Evolutionary conservation across 2,329 filamentous ascomycete genomes (phyloP).

Genomic region (Albophoma yamanashiensis): DNA sequence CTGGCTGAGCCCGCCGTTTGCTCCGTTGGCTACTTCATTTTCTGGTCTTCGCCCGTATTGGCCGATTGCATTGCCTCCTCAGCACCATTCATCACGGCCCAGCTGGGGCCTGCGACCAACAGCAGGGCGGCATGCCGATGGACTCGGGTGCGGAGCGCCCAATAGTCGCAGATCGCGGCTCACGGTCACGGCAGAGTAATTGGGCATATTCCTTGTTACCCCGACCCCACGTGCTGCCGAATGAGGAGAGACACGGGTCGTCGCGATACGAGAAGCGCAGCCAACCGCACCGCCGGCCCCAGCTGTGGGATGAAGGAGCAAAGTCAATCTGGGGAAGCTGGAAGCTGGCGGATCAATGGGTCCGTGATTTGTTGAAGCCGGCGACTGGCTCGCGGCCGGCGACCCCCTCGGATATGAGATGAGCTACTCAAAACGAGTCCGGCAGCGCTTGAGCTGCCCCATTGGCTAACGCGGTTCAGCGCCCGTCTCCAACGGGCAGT

Average conservation of each 20-base stretch:
- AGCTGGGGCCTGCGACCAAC: neutral
- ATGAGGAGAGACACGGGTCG: neutral
- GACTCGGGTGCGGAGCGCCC: neutral
- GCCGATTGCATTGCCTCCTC: neutral
- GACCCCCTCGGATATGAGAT: neutral
- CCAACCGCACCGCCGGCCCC: neutral
- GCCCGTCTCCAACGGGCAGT: neutral
- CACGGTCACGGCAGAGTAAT: neutral
- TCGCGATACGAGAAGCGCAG: neutral
- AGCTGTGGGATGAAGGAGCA: neutral
- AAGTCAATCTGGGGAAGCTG: neutral
- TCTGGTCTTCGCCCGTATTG: neutral
- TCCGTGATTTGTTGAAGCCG: neutral
- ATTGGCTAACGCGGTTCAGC: neutral
- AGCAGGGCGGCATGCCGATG: neutral
- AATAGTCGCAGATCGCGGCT: neutral
- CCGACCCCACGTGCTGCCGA: neutral
- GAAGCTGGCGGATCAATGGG: neutral
- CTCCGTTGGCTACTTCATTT: neutral
- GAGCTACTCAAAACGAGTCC: neutral
- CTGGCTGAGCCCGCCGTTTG: neutral
- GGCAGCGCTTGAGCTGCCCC: neutral
- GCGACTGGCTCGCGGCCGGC: neutral
- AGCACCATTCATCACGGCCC: no score
- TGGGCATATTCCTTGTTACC: neutral